Conservation (phyloP, 2,329 filamentous ascomycete genomes). For the Aspergillus versicolor region DNA sequence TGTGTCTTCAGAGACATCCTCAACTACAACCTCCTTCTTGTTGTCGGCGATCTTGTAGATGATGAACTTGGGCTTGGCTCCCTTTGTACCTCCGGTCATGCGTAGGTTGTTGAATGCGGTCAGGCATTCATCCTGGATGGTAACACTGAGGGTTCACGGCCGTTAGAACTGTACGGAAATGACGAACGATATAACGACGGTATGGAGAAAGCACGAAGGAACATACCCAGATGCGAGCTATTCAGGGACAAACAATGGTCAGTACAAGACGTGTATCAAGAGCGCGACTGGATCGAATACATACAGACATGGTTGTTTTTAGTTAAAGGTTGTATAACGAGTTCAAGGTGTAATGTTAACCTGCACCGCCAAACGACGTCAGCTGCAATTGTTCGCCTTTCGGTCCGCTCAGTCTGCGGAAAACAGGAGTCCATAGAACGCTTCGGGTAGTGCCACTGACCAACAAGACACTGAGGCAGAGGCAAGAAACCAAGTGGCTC, state of each 20-base stretch:
- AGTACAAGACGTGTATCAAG: background rate
- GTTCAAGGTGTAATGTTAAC: constrained; percentile 19
- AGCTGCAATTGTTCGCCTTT: constrained; percentile 22
- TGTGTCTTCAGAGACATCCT: constrained; percentile 43
- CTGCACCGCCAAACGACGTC: constrained; percentile 32
- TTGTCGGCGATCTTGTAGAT: constrained; percentile 54
- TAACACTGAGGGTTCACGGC: constrained; percentile 36
- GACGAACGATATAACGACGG: background rate
- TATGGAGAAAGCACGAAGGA: constrained; percentile 3
- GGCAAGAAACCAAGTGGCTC: constrained; percentile 16
- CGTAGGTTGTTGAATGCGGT: constrained; percentile 49
- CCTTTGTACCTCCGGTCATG: constrained; percentile 39
- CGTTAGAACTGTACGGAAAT: constrained; percentile 20
- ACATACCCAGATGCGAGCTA: constrained; percentile 40
- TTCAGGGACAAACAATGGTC: constrained; percentile 10
- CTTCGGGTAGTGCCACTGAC: constrained; percentile 10
- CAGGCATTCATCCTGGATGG: constrained; percentile 49
- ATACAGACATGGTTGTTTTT: constrained; percentile 35
- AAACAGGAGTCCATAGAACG: background rate
- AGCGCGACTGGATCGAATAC: constrained; percentile 15
- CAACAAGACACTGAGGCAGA: constrained; percentile 9
- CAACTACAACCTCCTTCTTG: constrained; percentile 51
- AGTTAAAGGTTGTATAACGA: constrained; percentile 20
- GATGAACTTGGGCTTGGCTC: constrained; percentile 46
- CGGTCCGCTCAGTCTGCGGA: constrained; percentile 2